Conservation (phyloP, 768 basidiomycete genomes). For the Termitomyces sp. region DNA sequence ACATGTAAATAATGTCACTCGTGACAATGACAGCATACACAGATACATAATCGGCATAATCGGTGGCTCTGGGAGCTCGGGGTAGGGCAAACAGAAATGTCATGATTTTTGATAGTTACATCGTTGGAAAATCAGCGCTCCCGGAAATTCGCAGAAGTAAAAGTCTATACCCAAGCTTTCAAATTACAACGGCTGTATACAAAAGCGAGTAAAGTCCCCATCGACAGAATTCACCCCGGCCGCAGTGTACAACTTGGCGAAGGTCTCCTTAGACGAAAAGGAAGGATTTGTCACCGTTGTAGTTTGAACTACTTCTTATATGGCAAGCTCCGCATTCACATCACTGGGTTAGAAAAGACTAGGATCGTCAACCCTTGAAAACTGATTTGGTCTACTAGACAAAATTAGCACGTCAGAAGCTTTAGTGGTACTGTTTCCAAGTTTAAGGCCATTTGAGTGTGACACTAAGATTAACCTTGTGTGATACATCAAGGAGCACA, state of each 20-base stretch:
- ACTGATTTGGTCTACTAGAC: slow-evolving; percentile 86
- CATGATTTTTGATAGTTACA: no score
- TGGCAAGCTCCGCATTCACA: neutral
- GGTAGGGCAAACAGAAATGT: no score
- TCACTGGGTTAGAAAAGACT: neutral
- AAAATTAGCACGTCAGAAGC: slow-evolving; percentile 83
- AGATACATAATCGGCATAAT: no score
- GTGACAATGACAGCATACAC: no score
- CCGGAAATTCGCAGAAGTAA: neutral
- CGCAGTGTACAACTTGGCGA: slow-evolving; percentile 38
- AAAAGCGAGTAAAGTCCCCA: neutral
- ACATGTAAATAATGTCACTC: no score
- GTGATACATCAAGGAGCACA: slow-evolving; percentile 61
- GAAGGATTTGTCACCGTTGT: slow-evolving; percentile 86
- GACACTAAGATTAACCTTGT: slow-evolving; percentile 90
- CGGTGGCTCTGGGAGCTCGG: no score
- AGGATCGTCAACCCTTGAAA: slow-evolving; percentile 88
- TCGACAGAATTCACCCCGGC: slow-evolving; percentile 7
- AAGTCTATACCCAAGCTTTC: neutral
- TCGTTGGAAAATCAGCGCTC: no score
- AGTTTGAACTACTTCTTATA: slow-evolving; percentile 61
- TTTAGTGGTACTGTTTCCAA: slow-evolving; percentile 32
- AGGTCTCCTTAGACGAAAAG: slow-evolving; percentile 57
- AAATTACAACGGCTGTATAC: no score
- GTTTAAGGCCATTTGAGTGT: slow-evolving; percentile 47